Conservation (phyloP, 2,329 filamentous ascomycete species). For the Botrytis sinoallii region DNA sequence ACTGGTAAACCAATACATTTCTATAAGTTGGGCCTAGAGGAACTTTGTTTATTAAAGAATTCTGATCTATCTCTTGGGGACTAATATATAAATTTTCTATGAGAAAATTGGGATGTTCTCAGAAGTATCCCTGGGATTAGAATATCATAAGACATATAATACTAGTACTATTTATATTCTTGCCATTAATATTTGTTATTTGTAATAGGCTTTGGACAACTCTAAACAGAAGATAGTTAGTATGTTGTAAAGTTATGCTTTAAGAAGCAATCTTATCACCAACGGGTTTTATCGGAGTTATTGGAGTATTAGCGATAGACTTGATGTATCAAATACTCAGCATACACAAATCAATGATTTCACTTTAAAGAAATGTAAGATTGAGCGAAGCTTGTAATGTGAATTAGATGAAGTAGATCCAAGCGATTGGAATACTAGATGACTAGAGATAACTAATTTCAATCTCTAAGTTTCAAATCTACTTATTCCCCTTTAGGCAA, state of each 20-base stretch:
- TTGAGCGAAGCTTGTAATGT: not conserved
- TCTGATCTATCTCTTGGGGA: not conserved
- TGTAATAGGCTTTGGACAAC: not conserved
- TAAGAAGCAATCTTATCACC: not conserved
- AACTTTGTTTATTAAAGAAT: not conserved
- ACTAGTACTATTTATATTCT: not conserved
- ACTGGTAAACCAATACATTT: not conserved
- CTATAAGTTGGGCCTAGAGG: not conserved
- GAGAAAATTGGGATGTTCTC: too few relatives aligned
- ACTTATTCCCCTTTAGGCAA: not conserved
- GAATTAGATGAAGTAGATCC: not conserved
- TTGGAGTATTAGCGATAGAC: not conserved
- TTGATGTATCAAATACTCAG: not conserved
- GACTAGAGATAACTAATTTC: not conserved
- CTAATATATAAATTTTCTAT: accelerated
- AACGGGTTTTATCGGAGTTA: not conserved
- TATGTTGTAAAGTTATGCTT: not conserved
- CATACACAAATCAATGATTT: not conserved
- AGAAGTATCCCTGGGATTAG: accelerated
- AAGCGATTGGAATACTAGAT: not conserved
- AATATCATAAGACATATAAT: not conserved
- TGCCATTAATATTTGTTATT: not conserved
- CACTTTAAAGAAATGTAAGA: not conserved
- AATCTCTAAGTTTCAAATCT: not conserved
- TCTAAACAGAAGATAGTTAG: not conserved